Percentiles rank a stretch among this genome's conserved stretches.
Evolutionary conservation across 2,329 filamentous ascomycete species (phyloP).

Genomic region (Scedosporium apiospermum): DNA sequence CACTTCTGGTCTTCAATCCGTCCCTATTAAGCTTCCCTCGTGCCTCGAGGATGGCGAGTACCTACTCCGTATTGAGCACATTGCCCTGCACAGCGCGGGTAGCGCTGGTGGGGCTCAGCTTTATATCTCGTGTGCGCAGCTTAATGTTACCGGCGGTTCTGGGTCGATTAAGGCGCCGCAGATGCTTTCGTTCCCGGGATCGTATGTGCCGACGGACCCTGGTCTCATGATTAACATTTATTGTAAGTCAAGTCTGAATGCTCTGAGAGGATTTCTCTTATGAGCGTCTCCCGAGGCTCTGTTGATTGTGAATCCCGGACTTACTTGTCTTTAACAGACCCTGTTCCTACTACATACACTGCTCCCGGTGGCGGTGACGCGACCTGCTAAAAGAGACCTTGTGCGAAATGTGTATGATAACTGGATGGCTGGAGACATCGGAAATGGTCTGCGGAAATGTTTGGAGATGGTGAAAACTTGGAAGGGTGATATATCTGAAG

Average conservation of each 20-base stretch:
- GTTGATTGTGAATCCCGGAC: not conserved
- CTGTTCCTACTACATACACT: slow-evolving; percentile 3
- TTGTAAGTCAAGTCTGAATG: slow-evolving; percentile 18
- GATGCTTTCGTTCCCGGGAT: slow-evolving; percentile 30
- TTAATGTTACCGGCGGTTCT: slow-evolving; percentile 11
- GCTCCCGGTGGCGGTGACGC: slow-evolving; percentile 9
- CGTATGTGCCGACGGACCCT: slow-evolving; percentile 28
- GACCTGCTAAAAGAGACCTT: slow-evolving; percentile 1
- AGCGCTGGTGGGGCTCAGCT: slow-evolving; percentile 21
- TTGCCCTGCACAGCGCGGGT: slow-evolving; percentile 20
- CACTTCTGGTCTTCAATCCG: slow-evolving; percentile 17
- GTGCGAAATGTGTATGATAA: not conserved
- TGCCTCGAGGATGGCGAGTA: slow-evolving; percentile 14
- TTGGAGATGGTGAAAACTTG: not conserved
- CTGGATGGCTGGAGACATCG: not conserved
- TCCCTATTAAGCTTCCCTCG: slow-evolving; percentile 13
- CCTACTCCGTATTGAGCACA: slow-evolving; percentile 20
- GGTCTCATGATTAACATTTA: slow-evolving; percentile 34
- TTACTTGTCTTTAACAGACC: not conserved
- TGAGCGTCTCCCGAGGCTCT: slow-evolving; percentile 6
- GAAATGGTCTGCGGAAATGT: not conserved
- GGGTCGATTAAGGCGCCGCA: not conserved
- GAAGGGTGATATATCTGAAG: no score
- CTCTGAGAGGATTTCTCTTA: slow-evolving; percentile 11
- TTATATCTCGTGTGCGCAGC: slow-evolving; percentile 17